Evolutionary conservation across 805 yeast genomes (phyloP), one percentile per base, ranked within the genome.

Genomic region (Metschnikowia lochheadii): DNA sequence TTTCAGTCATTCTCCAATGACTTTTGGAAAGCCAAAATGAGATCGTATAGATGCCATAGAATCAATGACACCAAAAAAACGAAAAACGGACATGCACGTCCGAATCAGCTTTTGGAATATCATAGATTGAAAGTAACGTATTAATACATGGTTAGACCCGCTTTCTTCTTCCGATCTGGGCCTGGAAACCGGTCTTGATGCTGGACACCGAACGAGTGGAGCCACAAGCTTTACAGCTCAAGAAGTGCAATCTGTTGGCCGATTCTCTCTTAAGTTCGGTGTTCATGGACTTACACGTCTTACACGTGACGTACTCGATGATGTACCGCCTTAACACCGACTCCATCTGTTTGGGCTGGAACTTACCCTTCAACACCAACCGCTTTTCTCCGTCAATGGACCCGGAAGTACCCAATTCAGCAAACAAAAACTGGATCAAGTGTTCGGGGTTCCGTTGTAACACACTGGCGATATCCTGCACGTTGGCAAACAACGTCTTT

Each of bases 131-230:
- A 17, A 20, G 26, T 21, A 31, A 13, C 21, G 45, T 42, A 33
- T 42, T 18, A 33, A 20, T 44, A 35, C 46, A 44, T 43, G 46
- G 34, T 39, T 58, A 67, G 50, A 59, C 76, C 73, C 77, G 86
- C 83, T 83, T 87, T 84, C 92, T 87, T 72, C 87, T 85, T 62
- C 96, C 96, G 64, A 89, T 84, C 67, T 88, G 92, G 62, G 99
- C 99, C 79, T 91, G 97, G 96, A 89, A 94, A 86, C 99, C 99
- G 45, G 97, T 89, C 83, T 95, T 94, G 73, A 94, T 94, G 43
- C 97, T 89, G 60, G 94, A 83, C 51, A 94, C 99, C 46, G 97
- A 90, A 76, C 97, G 86, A 44, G 97, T 84, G 44, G 96, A 88
- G 60, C 99, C 99, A 81, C 99, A 94, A 50, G 96, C 88, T 68